Percentiles rank a stretch among this genome's conserved stretches.
Conservation (phyloP, 2,329 filamentous ascomycete species). For the Nemania diffusa region DNA sequence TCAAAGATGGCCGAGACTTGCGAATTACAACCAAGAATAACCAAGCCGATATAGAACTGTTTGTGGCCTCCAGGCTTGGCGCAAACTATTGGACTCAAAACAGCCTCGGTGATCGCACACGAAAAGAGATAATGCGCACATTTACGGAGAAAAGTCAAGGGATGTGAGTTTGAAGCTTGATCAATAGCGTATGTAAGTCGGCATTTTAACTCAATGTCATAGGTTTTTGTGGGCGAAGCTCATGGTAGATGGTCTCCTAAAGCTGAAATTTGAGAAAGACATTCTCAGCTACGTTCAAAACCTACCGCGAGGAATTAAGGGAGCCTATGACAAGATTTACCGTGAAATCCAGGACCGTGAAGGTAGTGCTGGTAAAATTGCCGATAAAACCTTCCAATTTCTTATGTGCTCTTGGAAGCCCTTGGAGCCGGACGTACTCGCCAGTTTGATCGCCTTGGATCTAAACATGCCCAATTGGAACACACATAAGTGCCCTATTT, state of each 20-base stretch:
- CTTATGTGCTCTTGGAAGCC: conserved; percentile 22
- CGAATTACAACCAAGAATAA: conserved; percentile 14
- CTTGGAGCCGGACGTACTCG: conserved; percentile 14
- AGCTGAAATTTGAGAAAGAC: conserved; percentile 11
- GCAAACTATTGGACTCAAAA: conserved; percentile 12
- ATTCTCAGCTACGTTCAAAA: conserved; percentile 16
- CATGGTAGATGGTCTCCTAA: conserved; percentile 20
- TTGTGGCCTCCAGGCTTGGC: conserved; percentile 13
- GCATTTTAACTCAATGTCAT: background rate
- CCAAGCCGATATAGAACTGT: conserved; percentile 23
- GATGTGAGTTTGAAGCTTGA: conserved; percentile 14
- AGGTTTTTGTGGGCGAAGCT: conserved; percentile 26
- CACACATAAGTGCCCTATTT: background rate
- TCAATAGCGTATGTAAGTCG: background rate
- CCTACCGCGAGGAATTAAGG: conserved; percentile 19
- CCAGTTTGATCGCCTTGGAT: conserved; percentile 14
- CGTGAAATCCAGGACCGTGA: background rate
- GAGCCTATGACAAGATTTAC: conserved; percentile 14
- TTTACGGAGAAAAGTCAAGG: conserved; percentile 23
- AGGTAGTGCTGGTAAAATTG: conserved; percentile 3
- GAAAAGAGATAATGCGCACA: conserved; percentile 5
- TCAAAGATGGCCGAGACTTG: conserved; percentile 8
- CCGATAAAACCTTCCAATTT: conserved; percentile 20
- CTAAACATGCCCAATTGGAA: background rate
- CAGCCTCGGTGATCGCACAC: background rate